A percentile compares a stretch with the other conserved stretches of the same genome.
These are phyloP conservation scores for Candida sanyaensis DNA, from an alignment of 1,139 yeast genomes.

Conservation along the genomic window DNA sequence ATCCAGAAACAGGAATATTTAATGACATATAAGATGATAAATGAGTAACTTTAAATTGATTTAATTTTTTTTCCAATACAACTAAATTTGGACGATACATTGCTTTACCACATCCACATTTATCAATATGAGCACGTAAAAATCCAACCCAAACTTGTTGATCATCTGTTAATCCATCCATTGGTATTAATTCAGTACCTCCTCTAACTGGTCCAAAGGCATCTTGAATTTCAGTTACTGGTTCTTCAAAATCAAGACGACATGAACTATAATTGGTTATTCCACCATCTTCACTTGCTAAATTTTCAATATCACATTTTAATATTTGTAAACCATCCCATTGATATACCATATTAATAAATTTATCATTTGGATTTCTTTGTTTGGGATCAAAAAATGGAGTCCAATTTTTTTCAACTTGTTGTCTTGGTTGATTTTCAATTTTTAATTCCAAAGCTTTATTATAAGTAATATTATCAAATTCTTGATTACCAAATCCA, in stretches of 20 bases:
- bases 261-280: conserved; percentile 13
- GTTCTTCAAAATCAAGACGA: conserved; percentile 12
- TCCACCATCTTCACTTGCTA: conserved; percentile 5
- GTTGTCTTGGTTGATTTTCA: conserved; percentile 15
- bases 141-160: conserved; percentile 37
- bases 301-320: conserved; percentile 28
- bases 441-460: conserved; percentile 28
- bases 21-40: conserved; percentile 39
- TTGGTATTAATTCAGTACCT: conserved; percentile 35
- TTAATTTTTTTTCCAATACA: conserved; percentile 22
- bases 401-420: conserved; percentile 45
- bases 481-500: conserved; percentile 14
- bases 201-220: conserved; percentile 37
- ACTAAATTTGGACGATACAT: conserved; percentile 41
- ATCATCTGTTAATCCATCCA: neutral
- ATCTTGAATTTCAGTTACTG: conserved; percentile 13
- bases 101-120: conserved; percentile 38
- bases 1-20: conserved; percentile 32
- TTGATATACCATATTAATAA: conserved; percentile 35
- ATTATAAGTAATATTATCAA: conserved; percentile 22
- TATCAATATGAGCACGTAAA: conserved; percentile 36
- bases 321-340: conserved; percentile 40
- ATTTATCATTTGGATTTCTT: conserved; percentile 26
- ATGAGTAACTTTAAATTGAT: conserved; percentile 27
- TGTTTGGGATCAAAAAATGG: conserved; percentile 33